These are phyloP conservation scores for Neodidymelliopsis sp. DNA, from an alignment of 2,329 filamentous ascomycete species.

Conservation along the genomic window DNA sequence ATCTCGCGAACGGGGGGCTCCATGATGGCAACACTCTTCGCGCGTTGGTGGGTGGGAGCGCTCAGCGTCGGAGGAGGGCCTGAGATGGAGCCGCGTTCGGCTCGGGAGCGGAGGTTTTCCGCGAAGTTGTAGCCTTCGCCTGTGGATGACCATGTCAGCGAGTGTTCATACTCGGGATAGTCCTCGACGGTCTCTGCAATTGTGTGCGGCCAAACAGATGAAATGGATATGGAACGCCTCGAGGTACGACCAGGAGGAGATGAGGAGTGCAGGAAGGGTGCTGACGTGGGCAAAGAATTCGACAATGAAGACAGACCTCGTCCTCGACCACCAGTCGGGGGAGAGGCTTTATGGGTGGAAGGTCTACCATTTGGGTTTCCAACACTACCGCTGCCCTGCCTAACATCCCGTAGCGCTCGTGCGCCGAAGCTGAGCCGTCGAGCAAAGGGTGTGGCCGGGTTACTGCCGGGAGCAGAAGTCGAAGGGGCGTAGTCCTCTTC, in stretches of 20 bases:
- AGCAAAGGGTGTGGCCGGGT: slow-evolving; percentile 76
- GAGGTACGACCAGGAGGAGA: slow-evolving; percentile 28
- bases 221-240: slow-evolving; percentile 34
- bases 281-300: slow-evolving; percentile 40
- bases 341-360: slow-evolving; percentile 59
- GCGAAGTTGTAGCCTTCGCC: slow-evolving; percentile 97
- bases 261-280: slow-evolving; percentile 33
- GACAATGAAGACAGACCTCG: slow-evolving; percentile 63
- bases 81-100: slow-evolving; percentile 74
- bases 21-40: slow-evolving; percentile 72
- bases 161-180: slow-evolving; percentile 56
- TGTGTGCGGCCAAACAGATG: slow-evolving; percentile 37
- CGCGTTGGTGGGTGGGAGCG: slow-evolving; percentile 63
- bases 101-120: slow-evolving; percentile 90
- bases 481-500: slow-evolving; percentile 63
- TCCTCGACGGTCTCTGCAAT: slow-evolving; percentile 42
- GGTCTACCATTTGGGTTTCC: slow-evolving; percentile 70
- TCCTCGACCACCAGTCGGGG: slow-evolving; percentile 62
- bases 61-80: slow-evolving; percentile 44
- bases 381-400: slow-evolving; percentile 58
- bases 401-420: slow-evolving; percentile 76
- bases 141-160: slow-evolving; percentile 71
- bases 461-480: slow-evolving; percentile 63
- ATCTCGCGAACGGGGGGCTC: slow-evolving; percentile 64
- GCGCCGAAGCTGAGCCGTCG: slow-evolving; percentile 91